phyloP scores from a whole-genome alignment of 2,329 filamentous ascomycete genomes.

The Onygenales sp. region DNA sequence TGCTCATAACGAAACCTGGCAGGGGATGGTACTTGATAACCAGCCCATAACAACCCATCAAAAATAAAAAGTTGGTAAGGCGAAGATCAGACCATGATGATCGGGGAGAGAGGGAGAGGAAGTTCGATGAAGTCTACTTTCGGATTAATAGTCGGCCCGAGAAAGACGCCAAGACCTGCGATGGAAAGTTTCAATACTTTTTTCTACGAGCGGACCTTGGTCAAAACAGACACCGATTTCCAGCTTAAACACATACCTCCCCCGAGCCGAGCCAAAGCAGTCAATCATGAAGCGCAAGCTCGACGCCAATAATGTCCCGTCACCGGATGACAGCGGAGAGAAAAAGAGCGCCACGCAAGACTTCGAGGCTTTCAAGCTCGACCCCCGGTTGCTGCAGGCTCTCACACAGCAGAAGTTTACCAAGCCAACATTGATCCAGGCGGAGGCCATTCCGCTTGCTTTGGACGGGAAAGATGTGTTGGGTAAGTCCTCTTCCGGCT shows the following conservation, averaged over 20 bases:
- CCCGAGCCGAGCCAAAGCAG: not conserved
- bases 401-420: slow-evolving; percentile 76
- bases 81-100: slow-evolving; percentile 13
- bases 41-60: not conserved
- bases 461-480: slow-evolving; percentile 82
- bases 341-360: slow-evolving; percentile 20
- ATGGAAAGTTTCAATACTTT: slow-evolving; percentile 1
- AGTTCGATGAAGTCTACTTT: not conserved
- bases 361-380: slow-evolving; percentile 71
- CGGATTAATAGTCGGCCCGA: slow-evolving; percentile 4
- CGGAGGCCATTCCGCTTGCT: slow-evolving; percentile 76
- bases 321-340: slow-evolving; percentile 21
- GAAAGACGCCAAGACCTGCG: not conserved
- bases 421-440: slow-evolving; percentile 80
- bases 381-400: slow-evolving; percentile 76
- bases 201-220: not conserved
- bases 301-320: slow-evolving; percentile 38
- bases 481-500: slow-evolving; percentile 25
- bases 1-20: too few species aligned
- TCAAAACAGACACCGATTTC: not conserved
- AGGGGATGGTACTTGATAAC: not conserved
- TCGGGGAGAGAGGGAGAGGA: slow-evolving; percentile 13
- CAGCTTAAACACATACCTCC: not conserved
- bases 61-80: not conserved
- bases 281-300: slow-evolving; percentile 42